phyloP scores from a whole-genome alignment of 768 basidiomycete species.

The Chalciporus pseudorubinellus region DNA sequence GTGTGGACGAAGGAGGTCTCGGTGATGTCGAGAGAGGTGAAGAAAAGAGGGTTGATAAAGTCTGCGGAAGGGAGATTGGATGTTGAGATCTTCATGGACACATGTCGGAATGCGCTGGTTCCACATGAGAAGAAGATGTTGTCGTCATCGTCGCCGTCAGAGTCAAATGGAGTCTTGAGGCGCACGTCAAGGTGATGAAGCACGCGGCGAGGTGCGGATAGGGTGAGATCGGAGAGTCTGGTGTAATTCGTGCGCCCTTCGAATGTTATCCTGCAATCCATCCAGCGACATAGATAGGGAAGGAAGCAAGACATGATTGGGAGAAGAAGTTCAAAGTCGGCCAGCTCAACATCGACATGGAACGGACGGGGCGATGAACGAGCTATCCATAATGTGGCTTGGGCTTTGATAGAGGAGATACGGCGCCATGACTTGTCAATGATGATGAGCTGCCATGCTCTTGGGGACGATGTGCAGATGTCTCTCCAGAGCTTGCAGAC shows the following conservation, averaged over 20 bases:
- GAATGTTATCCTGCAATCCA: slow-evolving; percentile 45
- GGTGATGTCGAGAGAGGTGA: slow-evolving; percentile 56
- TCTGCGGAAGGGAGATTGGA: slow-evolving; percentile 47
- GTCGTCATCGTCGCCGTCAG: slow-evolving; percentile 19
- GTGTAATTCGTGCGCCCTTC: slow-evolving; percentile 32
- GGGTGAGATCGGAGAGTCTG: slow-evolving; percentile 23
- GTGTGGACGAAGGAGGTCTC: slow-evolving; percentile 44
- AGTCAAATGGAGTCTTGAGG: slow-evolving; percentile 24
- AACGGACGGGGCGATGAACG: slow-evolving; percentile 55
- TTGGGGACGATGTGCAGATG: slow-evolving; percentile 52
- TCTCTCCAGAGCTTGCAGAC: slow-evolving; percentile 63
- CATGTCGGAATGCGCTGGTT: slow-evolving; percentile 36
- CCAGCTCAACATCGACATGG: slow-evolving; percentile 50
- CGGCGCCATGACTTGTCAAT: slow-evolving; percentile 44
- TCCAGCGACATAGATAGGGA: slow-evolving; percentile 56
- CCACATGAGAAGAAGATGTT: slow-evolving; percentile 28
- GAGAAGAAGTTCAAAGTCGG: slow-evolving; percentile 50
- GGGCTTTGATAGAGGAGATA: slow-evolving; percentile 39
- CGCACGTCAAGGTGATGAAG: slow-evolving; percentile 31
- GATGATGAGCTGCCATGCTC: slow-evolving; percentile 57
- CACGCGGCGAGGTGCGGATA: slow-evolving; percentile 15
- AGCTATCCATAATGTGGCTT: slow-evolving; percentile 53
- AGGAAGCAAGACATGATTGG: slow-evolving; percentile 65
- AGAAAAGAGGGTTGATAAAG: slow-evolving; percentile 47
- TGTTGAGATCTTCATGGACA: slow-evolving; percentile 50